These are phyloP conservation scores for Flammula alnicola DNA, from an alignment of 1,284 basidiomycete species.

Conservation along the genomic window DNA sequence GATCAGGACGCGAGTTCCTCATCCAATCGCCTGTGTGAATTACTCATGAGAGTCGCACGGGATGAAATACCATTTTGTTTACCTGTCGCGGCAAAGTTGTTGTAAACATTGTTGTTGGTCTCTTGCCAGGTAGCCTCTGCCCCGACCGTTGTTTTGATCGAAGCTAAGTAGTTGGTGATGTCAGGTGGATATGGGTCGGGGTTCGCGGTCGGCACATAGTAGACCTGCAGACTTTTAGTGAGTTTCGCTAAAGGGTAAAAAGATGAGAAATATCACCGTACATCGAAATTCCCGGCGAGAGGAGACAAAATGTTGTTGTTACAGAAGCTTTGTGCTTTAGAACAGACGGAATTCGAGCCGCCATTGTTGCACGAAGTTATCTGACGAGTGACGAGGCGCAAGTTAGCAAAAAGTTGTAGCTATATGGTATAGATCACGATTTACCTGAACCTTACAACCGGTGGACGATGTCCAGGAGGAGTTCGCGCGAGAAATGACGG, in stretches of 20 bases:
- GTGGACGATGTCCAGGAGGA: conserved; percentile 45
- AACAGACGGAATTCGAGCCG: conserved; percentile 53
- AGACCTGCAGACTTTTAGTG: conserved; percentile 35
- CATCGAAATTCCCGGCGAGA: conserved; percentile 50
- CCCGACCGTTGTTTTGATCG: conserved; percentile 45
- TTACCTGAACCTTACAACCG: conserved; percentile 55
- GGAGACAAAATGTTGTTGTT: conserved; percentile 54
- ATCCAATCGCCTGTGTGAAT: conserved; percentile 59
- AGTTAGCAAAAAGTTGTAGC: background rate
- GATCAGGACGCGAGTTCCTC: conserved; percentile 55
- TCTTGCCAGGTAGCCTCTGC: conserved; percentile 51
- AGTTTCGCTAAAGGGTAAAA: background rate
- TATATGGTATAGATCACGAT: background rate
- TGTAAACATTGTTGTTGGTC: conserved; percentile 49
- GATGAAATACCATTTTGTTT: background rate
- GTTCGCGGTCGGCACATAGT: conserved; percentile 52
- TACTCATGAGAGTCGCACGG: background rate
- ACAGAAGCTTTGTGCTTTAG: conserved; percentile 56
- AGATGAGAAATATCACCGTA: conserved; percentile 18
- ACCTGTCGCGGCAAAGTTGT: conserved; percentile 55
- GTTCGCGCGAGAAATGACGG: conserved; percentile 45
- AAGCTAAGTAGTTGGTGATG: conserved; percentile 46
- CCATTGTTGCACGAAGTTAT: conserved; percentile 27
- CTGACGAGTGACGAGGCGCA: background rate
- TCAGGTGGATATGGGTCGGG: conserved; percentile 60